Conservation (phyloP, 2,329 filamentous ascomycete genomes). For the Verticillium tricorpus region DNA sequence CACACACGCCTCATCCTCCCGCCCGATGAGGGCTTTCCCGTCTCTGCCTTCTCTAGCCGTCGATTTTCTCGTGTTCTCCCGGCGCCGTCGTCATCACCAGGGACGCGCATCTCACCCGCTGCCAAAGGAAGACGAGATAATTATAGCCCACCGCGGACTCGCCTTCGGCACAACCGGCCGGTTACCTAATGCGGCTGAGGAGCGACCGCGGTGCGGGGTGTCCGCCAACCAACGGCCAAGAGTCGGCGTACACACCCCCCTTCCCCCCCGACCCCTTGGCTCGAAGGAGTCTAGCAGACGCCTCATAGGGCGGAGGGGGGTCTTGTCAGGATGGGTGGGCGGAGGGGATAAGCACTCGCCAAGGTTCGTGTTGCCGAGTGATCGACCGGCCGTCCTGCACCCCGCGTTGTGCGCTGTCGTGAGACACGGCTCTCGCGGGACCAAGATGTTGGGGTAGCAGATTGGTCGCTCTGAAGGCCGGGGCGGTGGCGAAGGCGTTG, state of each 20-base stretch:
- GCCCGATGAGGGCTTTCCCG: not conserved
- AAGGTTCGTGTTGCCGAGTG: not conserved
- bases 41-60: not conserved
- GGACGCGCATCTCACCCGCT: not conserved
- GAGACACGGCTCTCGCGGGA: not conserved
- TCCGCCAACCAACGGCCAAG: not conserved
- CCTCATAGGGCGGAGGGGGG: not conserved
- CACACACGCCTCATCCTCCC: not conserved
- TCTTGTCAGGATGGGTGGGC: not conserved
- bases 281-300: not conserved
- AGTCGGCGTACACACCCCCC: not conserved
- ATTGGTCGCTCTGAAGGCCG: not conserved
- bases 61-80: not conserved
- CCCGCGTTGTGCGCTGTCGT: not conserved
- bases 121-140: not conserved
- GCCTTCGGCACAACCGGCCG: not conserved
- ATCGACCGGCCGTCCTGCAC: not conserved
- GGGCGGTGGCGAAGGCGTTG: not conserved
- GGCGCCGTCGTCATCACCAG: not conserved
- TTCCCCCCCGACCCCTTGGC: not conserved
- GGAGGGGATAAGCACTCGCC: not conserved
- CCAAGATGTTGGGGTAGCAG: not conserved
- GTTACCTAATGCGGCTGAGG: not conserved
- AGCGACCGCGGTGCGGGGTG: not conserved
- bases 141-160: not conserved